Evolutionary conservation across 805 yeast genomes (phyloP).

Genomic region (Myxozyma nipponensis): DNA sequence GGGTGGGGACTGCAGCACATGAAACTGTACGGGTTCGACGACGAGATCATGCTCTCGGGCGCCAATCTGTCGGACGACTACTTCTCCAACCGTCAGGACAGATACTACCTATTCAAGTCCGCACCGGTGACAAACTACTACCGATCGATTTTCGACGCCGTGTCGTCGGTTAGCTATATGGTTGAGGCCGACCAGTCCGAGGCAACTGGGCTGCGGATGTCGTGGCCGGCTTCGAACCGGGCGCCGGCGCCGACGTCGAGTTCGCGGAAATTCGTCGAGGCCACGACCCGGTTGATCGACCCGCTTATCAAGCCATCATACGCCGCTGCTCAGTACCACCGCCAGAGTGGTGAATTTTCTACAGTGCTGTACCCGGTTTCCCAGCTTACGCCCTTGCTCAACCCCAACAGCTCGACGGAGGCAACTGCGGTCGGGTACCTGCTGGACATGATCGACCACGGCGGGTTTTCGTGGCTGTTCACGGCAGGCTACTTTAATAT

Average conservation of each 20-base stretch:
- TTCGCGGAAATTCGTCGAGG: constrained; percentile 30
- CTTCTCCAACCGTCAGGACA: constrained; percentile 90
- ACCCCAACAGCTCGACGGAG: constrained; percentile 73
- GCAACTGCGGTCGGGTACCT: constrained; percentile 62
- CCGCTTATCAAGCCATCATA: constrained; percentile 51
- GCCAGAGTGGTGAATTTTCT: constrained; percentile 32
- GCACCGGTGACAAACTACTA: constrained; percentile 65
- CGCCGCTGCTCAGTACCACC: constrained; percentile 1
- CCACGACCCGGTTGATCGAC: constrained; percentile 51
- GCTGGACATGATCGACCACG: constrained; percentile 29
- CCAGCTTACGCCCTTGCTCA: constrained; percentile 80
- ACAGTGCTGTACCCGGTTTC: constrained; percentile 87
- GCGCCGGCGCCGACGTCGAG: constrained; percentile 57
- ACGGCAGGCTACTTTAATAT: constrained; percentile 97
- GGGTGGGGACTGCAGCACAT: constrained; percentile 92
- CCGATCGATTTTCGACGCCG: constrained; percentile 60
- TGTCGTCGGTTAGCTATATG: constrained; percentile 68
- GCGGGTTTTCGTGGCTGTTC: constrained; percentile 67
- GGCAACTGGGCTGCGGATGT: constrained; percentile 53
- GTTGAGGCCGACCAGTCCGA: constrained; percentile 44
- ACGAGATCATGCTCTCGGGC: constrained; percentile 81
- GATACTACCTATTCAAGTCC: constrained; percentile 73
- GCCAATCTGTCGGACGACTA: constrained; percentile 91
- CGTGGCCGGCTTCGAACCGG: constrained; percentile 66
- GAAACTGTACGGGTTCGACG: constrained; percentile 94